A percentile compares a stretch with the other conserved stretches of the same genome.
phyloP scores from a whole-genome alignment of 345 rosid genomes.

The Sonneratia caseolaris region DNA sequence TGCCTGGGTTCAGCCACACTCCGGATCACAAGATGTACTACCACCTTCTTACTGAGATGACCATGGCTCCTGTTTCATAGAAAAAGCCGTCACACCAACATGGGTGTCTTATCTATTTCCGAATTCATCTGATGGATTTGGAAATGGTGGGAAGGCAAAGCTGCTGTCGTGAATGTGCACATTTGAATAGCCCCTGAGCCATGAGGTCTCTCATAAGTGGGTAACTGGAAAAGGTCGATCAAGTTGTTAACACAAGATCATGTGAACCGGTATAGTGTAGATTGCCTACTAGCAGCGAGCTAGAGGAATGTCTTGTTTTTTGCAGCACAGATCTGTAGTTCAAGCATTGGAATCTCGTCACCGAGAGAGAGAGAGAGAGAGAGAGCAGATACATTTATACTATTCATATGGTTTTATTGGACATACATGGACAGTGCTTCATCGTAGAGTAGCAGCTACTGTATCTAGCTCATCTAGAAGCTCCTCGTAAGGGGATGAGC shows the following conservation, averaged over 20 bases:
- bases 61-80: slow-evolving; percentile 22
- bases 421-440: not conserved
- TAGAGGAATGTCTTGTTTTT: not conserved
- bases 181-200: not conserved
- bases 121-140: not conserved
- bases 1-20: slow-evolving; percentile 61
- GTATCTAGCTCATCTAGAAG: too few relatives aligned
- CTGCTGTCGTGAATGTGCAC: not conserved
- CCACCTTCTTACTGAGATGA: slow-evolving; percentile 63
- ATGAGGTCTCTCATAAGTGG: not conserved
- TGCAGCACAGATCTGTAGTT: not conserved
- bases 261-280: not conserved
- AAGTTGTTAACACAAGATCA: not conserved
- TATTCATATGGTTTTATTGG: not conserved
- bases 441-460: too few relatives aligned
- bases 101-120: not conserved
- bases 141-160: not conserved
- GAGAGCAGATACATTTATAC: not conserved
- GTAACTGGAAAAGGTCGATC: not conserved
- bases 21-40: slow-evolving; percentile 45
- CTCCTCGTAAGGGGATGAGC: too few relatives aligned
- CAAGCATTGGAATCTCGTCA: not conserved
- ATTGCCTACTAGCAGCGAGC: not conserved
- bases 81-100: not conserved
- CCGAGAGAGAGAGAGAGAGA: not conserved